These are phyloP conservation scores for Leccinum sublutescens DNA, from an alignment of 768 basidiomycete species.

Conservation along the genomic window DNA sequence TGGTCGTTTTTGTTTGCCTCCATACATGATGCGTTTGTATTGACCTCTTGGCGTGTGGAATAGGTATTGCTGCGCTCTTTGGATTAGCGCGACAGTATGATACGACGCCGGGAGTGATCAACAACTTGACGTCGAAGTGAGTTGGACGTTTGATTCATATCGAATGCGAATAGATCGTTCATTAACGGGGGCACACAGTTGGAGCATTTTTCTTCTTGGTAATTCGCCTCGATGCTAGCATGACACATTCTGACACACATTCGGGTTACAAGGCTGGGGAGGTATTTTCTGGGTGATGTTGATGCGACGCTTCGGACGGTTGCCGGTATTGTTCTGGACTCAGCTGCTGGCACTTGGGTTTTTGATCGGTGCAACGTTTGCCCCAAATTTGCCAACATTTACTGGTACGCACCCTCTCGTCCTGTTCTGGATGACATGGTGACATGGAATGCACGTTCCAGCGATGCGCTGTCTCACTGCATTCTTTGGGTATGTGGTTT, in stretches of 20 bases:
- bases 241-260: conserved; percentile 8
- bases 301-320: conserved; percentile 30
- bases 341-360: conserved; percentile 45
- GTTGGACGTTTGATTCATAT: background rate
- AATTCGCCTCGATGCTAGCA: background rate
- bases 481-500: conserved; percentile 29
- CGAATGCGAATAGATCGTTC: conserved; percentile 1
- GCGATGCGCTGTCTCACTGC: conserved; percentile 34
- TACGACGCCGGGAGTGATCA: conserved; percentile 48
- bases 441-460: conserved; percentile 2
- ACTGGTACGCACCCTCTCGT: conserved; percentile 32
- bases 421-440: background rate
- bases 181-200: conserved; percentile 20
- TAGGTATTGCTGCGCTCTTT: conserved; percentile 52
- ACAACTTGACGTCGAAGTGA: conserved; percentile 49
- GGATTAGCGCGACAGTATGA: conserved; percentile 42
- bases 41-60: background rate
- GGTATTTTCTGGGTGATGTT: conserved; percentile 32
- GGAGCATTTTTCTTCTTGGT: conserved; percentile 52
- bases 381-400: conserved; percentile 47
- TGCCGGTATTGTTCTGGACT: conserved; percentile 33
- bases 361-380: conserved; percentile 50
- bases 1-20: background rate
- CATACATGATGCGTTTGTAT: background rate
- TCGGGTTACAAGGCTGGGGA: conserved; percentile 26